These are phyloP conservation scores for Citrus trifoliata DNA, from an alignment of 345 rosid species.

Conservation along the genomic window DNA sequence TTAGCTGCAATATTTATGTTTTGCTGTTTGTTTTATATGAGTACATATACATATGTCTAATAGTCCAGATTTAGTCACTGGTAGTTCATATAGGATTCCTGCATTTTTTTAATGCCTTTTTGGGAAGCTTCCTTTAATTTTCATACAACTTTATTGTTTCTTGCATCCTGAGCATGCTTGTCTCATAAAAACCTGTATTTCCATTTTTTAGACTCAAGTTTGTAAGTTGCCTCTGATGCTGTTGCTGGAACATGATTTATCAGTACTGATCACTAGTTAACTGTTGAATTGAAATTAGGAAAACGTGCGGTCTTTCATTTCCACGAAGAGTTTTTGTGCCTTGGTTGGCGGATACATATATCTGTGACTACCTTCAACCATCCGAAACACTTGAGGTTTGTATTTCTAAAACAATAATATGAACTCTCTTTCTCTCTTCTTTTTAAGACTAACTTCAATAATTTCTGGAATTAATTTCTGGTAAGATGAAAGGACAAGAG, in stretches of 20 bases:
- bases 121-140: not conserved
- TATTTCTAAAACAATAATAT: not conserved
- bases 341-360: slow-evolving; percentile 57
- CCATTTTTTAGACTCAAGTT: not conserved
- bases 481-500: no score
- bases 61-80: not conserved
- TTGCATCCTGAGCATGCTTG: not conserved
- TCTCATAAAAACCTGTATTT: not conserved
- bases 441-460: no score
- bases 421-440: not conserved
- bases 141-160: not conserved
- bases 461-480: no score
- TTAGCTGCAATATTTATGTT: slow-evolving; percentile 7
- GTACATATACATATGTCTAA: not conserved
- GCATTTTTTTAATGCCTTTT: not conserved
- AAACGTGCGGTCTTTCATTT: slow-evolving; percentile 50
- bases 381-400: slow-evolving; percentile 75
- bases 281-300: slow-evolving; percentile 44
- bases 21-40: slow-evolving; percentile 5
- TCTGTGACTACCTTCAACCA: slow-evolving; percentile 83
- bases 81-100: not conserved
- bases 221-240: slow-evolving; percentile 2
- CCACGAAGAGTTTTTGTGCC: slow-evolving; percentile 85
- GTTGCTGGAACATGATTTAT: slow-evolving; percentile 1
- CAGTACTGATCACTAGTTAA: not conserved